Conservation (phyloP, 129 eudicot species). For the Tagetes patula region DNA sequence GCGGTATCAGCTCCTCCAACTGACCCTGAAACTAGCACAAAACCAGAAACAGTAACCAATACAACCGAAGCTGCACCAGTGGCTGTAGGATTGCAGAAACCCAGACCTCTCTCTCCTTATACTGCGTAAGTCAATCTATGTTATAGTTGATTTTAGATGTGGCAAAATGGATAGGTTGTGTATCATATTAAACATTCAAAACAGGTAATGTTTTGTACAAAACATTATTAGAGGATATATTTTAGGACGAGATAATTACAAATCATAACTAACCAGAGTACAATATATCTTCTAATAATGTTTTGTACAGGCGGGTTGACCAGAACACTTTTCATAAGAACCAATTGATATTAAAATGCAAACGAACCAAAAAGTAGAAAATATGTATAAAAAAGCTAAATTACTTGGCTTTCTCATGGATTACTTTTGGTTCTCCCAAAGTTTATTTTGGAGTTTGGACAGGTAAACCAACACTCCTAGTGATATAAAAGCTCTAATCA, state of each 20-base stretch:
- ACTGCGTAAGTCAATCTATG: constrained; percentile 42
- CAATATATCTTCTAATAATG: no score
- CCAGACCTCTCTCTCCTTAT: constrained; percentile 59
- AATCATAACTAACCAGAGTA: no score
- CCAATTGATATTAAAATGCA: background rate
- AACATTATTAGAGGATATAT: no score
- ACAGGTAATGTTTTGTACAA: background rate
- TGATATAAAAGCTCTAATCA: background rate
- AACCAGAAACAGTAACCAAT: constrained; percentile 7
- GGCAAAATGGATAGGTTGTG: background rate
- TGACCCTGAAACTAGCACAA: constrained; percentile 36
- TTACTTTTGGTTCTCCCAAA: constrained; percentile 1
- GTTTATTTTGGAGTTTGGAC: background rate
- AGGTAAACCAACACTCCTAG: background rate
- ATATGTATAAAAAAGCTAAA: background rate
- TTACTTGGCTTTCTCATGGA: background rate
- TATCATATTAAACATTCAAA: background rate
- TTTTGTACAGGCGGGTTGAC: background rate
- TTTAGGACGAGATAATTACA: no score
- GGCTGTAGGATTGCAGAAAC: constrained; percentile 19
- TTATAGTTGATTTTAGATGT: constrained; percentile 1
- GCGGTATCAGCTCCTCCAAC: constrained; percentile 26
- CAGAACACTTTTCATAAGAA: background rate
- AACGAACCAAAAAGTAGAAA: background rate
- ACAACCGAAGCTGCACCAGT: constrained; percentile 38